These are phyloP conservation scores for Gossypium ekmanianum DNA, from an alignment of 345 rosid species.

Conservation along the genomic window DNA sequence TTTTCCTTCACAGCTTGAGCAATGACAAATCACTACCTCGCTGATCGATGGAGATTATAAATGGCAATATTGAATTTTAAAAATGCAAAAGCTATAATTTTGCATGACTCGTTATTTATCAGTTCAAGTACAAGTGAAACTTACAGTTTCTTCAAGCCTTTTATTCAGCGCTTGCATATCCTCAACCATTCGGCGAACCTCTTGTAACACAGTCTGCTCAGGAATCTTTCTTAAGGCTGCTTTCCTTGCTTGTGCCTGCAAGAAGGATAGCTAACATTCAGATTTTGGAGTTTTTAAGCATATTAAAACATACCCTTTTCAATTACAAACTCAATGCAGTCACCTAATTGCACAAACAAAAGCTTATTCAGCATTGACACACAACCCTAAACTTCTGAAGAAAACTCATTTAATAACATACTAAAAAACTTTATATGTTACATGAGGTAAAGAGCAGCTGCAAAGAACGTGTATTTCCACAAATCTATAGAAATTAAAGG, in stretches of 20 bases:
- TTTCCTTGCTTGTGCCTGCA: constrained; percentile 72
- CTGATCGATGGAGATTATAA: not conserved
- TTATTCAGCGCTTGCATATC: constrained; percentile 78
- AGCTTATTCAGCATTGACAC: not conserved
- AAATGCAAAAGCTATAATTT: constrained; percentile 9
- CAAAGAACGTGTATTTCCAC: not conserved
- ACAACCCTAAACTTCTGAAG: not conserved
- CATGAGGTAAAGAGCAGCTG: not conserved
- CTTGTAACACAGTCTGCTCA: constrained; percentile 66
- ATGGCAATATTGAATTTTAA: not conserved
- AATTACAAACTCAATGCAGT: not conserved
- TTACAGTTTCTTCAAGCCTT: constrained; percentile 82
- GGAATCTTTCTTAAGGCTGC: constrained; percentile 67
- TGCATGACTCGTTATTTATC: not conserved
- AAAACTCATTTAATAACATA: not conserved
- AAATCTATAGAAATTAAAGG: not conserved
- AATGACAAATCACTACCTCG: constrained; percentile 3
- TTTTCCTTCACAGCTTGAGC: not conserved
- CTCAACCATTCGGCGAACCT: constrained; percentile 88
- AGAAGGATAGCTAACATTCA: constrained; percentile 2
- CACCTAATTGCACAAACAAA: constrained; percentile 1
- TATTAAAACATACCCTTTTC: not conserved
- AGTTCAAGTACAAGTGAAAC: constrained; percentile 18
- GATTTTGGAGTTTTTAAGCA: not conserved
- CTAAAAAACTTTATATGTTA: not conserved